Conservation (phyloP, 2,329 filamentous ascomycete species). For the Botryotinia narcissicola region DNA sequence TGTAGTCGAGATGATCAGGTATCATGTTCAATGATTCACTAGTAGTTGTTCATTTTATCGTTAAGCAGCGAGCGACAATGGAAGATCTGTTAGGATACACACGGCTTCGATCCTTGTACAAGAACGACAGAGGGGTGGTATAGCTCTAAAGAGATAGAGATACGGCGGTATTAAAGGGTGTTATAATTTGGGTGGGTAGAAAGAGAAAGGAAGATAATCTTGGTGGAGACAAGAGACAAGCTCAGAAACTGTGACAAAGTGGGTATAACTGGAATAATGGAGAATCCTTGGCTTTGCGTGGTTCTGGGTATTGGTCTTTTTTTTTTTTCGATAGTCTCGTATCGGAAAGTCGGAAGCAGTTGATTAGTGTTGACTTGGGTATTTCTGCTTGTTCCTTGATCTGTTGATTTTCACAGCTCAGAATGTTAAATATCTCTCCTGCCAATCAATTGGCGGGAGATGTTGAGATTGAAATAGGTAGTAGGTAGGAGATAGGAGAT, state of each 20-base stretch:
- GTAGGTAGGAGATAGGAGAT: too few relatives aligned
- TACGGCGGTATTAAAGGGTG: neutral
- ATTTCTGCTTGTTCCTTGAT: constrained; percentile 1
- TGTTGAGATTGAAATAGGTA: neutral
- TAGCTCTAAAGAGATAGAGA: neutral
- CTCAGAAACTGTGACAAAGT: constrained; percentile 3
- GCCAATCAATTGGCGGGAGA: neutral
- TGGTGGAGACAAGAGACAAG: neutral
- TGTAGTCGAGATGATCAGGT: neutral
- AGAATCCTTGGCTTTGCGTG: constrained; percentile 7
- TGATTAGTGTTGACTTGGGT: neutral
- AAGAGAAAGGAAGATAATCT: neutral
- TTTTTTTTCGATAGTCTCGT: neutral
- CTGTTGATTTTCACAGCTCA: neutral
- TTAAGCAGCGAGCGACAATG: neutral
- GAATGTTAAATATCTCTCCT: neutral
- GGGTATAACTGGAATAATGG: constrained; percentile 11
- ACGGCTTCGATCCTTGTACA: neutral
- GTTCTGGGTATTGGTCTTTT: constrained; percentile 3
- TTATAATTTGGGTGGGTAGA: neutral
- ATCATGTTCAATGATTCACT: constrained; percentile 15
- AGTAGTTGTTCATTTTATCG: constrained; percentile 1
- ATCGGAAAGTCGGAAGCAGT: constrained; percentile 1
- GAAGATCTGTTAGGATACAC: neutral
- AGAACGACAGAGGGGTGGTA: neutral